Evolutionary conservation across 2,329 filamentous ascomycete genomes (phyloP).

Genomic region (Sarocladiaceae sp.): DNA sequence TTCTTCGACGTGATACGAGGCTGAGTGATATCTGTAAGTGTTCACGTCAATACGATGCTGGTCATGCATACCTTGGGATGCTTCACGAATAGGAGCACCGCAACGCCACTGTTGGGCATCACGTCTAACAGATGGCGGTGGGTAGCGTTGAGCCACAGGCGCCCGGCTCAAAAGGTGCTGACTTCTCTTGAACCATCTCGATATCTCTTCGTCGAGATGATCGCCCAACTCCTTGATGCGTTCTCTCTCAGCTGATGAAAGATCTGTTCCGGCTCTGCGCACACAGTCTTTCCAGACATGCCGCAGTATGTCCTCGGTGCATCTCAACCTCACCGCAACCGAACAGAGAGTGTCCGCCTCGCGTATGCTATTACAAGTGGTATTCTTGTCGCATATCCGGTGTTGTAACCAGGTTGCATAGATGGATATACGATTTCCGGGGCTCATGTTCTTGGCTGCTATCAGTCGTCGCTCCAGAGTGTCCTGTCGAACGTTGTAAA

Average conservation of each 20-base stretch:
- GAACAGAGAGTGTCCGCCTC: background rate
- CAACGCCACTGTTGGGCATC: background rate
- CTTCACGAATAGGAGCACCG: background rate
- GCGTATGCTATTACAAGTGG: background rate
- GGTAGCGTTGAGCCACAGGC: background rate
- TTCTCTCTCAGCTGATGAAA: background rate
- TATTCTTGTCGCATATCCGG: background rate
- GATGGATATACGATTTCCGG: background rate
- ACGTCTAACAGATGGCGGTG: background rate
- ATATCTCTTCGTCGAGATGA: background rate
- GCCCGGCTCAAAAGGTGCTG: background rate
- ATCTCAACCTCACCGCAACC: background rate
- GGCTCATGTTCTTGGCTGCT: background rate
- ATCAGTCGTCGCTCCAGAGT: background rate
- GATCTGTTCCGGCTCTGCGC: background rate
- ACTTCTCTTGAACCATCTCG: background rate
- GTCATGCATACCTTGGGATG: background rate
- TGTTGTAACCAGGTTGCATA: background rate
- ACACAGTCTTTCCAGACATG: background rate
- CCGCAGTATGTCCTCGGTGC: background rate
- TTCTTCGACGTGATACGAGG: background rate
- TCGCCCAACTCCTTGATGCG: background rate
- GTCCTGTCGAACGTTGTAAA: background rate
- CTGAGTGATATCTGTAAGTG: background rate
- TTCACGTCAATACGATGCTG: no score